Base-by-base conservation (phyloP, 2,329 filamentous ascomycete species). In the Aureobasidium sp. region DNA sequence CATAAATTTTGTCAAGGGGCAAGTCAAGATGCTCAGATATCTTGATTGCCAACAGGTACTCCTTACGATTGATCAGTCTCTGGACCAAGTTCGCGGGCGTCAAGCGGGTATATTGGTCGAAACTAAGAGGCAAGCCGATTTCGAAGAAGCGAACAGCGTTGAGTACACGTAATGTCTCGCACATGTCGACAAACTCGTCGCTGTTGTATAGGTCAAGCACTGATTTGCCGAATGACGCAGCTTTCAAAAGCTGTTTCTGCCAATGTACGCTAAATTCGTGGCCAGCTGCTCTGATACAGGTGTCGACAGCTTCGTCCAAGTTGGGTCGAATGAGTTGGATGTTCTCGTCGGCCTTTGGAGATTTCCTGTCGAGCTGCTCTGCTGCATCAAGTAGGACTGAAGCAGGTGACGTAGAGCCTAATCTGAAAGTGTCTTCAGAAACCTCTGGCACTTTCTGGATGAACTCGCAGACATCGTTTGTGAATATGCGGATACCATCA, bases 111-210 rank as follows among this genome's bases (percentile, higher is more conserved):
- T 94, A 97, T 74, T 99, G 93, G 66, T 97, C 92, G 71, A 94
- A 96, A 4, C 92, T 96, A 5, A 99, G 74, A 0, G 93, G 91
- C 26, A 99, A 79, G 2, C 94, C 94, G 59, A 97, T 84, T 69
- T 95, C 89, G 72, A 94, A 97, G 73, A 89, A 95, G 57, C 94
- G 87, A 13, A 93, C 89, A 7, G 93, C 93, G 69, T 97, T 97
- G 52, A 99, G 80, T 0, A 99, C 92, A 17, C 94, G 87, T 17
- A 99, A 78, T 0, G 88, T 94, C 74, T 99, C 93, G 68, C 91
- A 96, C 87, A 97, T 97, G 66, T 97, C 93, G 60, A 99, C 94
- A 75, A 97, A 99, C 67, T 99, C 93, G 70, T 99, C 94, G 71
- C 92, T 97, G 74, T 94, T 97, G 76, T 97, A 99, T 13, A 97